Evolutionary conservation across 2,329 filamentous ascomycete genomes (phyloP), one percentile per base, ranked within the genome.

Genomic region (Elsinoe ampelina): DNA sequence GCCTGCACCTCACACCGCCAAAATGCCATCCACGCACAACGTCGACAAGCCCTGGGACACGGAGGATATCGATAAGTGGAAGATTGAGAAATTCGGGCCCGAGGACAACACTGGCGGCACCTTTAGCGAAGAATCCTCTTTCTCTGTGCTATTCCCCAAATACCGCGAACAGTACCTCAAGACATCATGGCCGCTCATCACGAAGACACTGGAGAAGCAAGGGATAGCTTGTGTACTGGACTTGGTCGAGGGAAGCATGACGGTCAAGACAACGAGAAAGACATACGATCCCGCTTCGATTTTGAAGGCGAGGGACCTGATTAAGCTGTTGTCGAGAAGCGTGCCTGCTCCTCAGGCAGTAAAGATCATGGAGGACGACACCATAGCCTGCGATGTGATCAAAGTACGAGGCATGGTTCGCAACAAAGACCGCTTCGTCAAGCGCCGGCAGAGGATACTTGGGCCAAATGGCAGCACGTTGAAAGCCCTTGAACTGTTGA

Each of bases 61-160:
- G 57, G 91, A 95, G 61, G 93, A 96, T 67, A 89, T 97, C 62
- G 92, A 97, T 75, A 95, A 96, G 72, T 97, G 90, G 90, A 92
- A 90, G 78, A 76, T 91, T 65, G 90, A 95, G 38, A 74, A 83
- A 26, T 97, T 97, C 74, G 92, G 83, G 41, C 81, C 88, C 50
- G 83, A 87, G 63, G 87, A 97, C 74, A 97, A 97, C 73, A 73
- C 76, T 32, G 89, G 82, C 57, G 93, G 93, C 62, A 86, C 87
- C 17, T 95, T 98, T 70, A 80, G 85, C 55, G 92, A 98, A 72
- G 93, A 97, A 75, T 95, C 89, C 1, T 90, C 87, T 4, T 98
- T 98, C 77, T 75, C 75, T 59, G 80, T 77, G 11, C 73, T 97
- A 5, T 97, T 97, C 69, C 93, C 93, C 61, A 95, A 95, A 73